phyloP scores from a whole-genome alignment of 768 basidiomycete genomes.

The Agaricus blazei region DNA sequence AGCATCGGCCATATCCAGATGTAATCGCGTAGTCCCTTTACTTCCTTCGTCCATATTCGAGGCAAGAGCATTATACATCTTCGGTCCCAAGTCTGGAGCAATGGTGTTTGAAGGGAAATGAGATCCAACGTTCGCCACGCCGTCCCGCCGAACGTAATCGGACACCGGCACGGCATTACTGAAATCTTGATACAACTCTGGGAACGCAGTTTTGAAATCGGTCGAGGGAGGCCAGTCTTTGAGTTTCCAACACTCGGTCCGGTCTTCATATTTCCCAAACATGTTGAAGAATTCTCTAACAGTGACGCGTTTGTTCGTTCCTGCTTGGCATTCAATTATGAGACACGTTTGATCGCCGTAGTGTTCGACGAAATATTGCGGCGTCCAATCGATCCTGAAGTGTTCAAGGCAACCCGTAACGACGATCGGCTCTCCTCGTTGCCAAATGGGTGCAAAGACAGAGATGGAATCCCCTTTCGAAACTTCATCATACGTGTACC shows the following conservation, averaged over 20 bases:
- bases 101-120: slow-evolving; percentile 82
- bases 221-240: slow-evolving; percentile 94
- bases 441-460: slow-evolving; percentile 69
- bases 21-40: slow-evolving; percentile 82
- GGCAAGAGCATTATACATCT: slow-evolving; percentile 91
- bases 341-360: slow-evolving; percentile 61
- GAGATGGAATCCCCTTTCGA: slow-evolving; percentile 31
- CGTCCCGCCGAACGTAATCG: slow-evolving; percentile 87
- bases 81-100: slow-evolving; percentile 82
- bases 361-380: slow-evolving; percentile 70
- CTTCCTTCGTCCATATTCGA: slow-evolving; percentile 61
- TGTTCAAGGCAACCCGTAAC: slow-evolving; percentile 61
- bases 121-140: slow-evolving; percentile 81
- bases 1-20: slow-evolving; percentile 95
- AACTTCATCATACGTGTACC: slow-evolving; percentile 44
- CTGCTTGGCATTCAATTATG: slow-evolving; percentile 80
- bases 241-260: slow-evolving; percentile 63
- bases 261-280: slow-evolving; percentile 66
- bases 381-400: slow-evolving; percentile 74
- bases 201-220: slow-evolving; percentile 81
- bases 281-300: slow-evolving; percentile 75
- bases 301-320: slow-evolving; percentile 53
- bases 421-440: slow-evolving; percentile 68
- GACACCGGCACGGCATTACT: slow-evolving; percentile 79
- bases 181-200: slow-evolving; percentile 85